Evolutionary conservation across 23 red algal genomes (phyloP).

Genomic region (Gracilaria domingensis): DNA sequence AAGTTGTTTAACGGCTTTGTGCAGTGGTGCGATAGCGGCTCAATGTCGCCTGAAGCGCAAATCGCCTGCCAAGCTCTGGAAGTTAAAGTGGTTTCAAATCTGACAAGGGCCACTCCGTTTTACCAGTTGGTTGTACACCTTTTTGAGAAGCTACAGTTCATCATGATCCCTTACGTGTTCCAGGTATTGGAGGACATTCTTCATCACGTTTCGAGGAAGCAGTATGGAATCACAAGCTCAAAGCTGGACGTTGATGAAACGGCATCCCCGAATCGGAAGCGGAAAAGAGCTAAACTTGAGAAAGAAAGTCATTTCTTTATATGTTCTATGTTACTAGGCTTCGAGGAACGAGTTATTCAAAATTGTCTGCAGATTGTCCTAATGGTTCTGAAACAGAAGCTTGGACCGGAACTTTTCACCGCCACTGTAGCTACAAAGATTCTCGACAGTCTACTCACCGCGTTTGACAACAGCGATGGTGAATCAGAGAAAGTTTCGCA

Average conservation of each 20-base stretch:
- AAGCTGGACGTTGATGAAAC: background rate
- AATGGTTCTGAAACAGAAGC: conserved; percentile 32
- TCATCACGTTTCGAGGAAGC: background rate
- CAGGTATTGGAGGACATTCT: conserved; percentile 43
- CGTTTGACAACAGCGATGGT: conserved; percentile 34
- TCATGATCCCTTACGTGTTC: conserved; percentile 60
- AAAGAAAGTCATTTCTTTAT: conserved; percentile 7
- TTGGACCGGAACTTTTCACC: conserved; percentile 24
- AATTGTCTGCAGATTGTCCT: conserved; percentile 29
- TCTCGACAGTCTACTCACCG: conserved; percentile 20
- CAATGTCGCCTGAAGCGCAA: conserved; percentile 11
- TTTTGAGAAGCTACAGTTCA: conserved; percentile 8
- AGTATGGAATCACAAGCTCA: background rate
- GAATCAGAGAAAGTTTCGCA: conserved; percentile 35
- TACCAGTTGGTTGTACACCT: conserved; percentile 7
- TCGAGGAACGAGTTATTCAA: background rate
- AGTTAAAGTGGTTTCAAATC: conserved; percentile 8
- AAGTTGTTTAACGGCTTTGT: conserved; percentile 32
- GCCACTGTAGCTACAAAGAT: conserved; percentile 41
- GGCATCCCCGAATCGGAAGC: conserved; percentile 11
- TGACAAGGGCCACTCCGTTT: conserved; percentile 59
- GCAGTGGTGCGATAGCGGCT: conserved; percentile 47
- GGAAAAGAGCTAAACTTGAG: conserved; percentile 20
- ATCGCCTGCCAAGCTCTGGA: background rate
- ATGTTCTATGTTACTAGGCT: background rate